Evolutionary conservation across 345 rosid species (phyloP).

Genomic region (Hypericum androsaemum): DNA sequence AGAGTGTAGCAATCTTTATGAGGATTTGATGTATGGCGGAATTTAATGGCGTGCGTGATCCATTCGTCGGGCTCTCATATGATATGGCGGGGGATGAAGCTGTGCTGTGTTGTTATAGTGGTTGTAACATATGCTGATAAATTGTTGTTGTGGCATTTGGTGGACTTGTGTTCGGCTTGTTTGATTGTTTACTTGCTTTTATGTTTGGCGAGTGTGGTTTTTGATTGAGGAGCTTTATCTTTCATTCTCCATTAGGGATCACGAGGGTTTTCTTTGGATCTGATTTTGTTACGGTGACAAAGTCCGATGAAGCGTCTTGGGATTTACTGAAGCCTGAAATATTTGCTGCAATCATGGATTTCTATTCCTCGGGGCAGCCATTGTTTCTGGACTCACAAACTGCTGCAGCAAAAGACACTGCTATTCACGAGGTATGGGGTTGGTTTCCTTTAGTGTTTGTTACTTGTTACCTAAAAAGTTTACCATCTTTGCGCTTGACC

Average conservation of each 20-base stretch:
- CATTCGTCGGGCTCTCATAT: too few species aligned
- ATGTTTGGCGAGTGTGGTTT: neutral
- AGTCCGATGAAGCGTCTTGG: slow-evolving; percentile 78
- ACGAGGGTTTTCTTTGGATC: slow-evolving; percentile 81
- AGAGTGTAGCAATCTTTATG: too few species aligned
- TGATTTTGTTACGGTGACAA: slow-evolving; percentile 86
- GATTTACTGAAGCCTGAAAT: slow-evolving; percentile 80
- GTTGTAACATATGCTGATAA: too few species aligned
- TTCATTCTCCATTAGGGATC: slow-evolving; percentile 40
- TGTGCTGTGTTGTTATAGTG: too few species aligned
- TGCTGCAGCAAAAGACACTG: slow-evolving; percentile 78
- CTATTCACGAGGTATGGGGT: slow-evolving; percentile 56
- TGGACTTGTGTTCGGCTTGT: too few species aligned
- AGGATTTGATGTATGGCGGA: too few species aligned
- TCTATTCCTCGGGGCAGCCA: slow-evolving; percentile 81
- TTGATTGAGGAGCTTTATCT: neutral
- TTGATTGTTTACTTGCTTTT: neutral
- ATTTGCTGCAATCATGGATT: slow-evolving; percentile 91
- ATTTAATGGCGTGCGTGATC: too few species aligned
- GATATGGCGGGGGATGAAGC: too few species aligned
- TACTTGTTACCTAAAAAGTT: too few species aligned
- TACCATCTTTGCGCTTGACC: too few species aligned
- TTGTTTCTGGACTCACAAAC: slow-evolving; percentile 65
- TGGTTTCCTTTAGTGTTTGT: neutral
- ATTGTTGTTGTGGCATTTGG: too few species aligned